Evolutionary conservation across 1,284 basidiomycete genomes (phyloP), one percentile per base, ranked within the genome.

Genomic region (Trichosporon asahii): DNA sequence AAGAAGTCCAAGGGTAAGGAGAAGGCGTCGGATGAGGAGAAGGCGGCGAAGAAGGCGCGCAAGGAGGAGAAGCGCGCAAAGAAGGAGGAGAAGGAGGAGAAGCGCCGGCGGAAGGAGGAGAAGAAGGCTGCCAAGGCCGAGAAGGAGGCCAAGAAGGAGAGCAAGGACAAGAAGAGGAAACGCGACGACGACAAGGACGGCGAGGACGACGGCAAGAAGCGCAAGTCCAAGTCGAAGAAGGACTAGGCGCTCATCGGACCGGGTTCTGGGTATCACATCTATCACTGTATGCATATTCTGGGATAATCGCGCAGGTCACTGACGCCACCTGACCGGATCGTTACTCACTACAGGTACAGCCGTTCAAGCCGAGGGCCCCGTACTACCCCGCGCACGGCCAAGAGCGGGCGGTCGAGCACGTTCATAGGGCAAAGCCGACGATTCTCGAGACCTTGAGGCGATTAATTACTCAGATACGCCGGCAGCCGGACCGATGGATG

Each of bases 61-160:
- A 76, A 73, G 71, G 63, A 64, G 40, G 65, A 68, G 37, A 71
- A 57, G 64, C 70, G 70, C n/a, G 23, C 25, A n/a, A 31, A 66
- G 35, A 35, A 21, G n/a, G 55, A 37, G 8, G 64, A 61, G 35
- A 60, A 68, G 37, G 64, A 65, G 40, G 66, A 68, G 64, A 67
- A 70, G 69, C 66, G 63, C 18, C 53, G 64, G 29, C 64, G 68
- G 9, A 68, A 68, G 64, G 68, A 68, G 68, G 65, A 66, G 60
- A 66, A 70, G 65, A 49, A 53, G 57, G 57, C 55, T 18, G 29
- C 23, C 8, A 69, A 69, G 65, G 60, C 63, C 5, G 63, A 33
- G 57, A 61, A 64, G 33, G 61, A 40, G 35, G 63, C 40, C 9
- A 31, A 68, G 67, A 35, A 65, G 40, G 40, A 35, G 40, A 21